Conservation (phyloP, 495 filamentous ascomycete species). For the Neurospora sp. region DNA sequence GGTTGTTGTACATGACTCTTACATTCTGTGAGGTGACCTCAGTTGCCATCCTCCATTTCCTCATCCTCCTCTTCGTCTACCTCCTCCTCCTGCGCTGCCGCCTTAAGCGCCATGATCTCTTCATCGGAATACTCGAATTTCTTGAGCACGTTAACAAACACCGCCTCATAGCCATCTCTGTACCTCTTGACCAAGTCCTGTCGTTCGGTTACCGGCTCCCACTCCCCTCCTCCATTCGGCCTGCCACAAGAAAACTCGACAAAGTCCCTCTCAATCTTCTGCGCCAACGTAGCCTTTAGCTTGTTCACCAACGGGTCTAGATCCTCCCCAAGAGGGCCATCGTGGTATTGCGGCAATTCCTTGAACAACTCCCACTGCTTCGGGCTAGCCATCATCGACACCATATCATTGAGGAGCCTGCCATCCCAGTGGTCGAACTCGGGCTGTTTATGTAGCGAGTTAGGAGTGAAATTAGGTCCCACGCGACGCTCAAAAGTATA, state of each 20-base stretch:
- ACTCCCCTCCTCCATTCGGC: not conserved
- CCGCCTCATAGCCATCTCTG: not conserved
- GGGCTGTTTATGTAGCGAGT: slow-evolving; percentile 16
- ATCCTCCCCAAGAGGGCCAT: not conserved
- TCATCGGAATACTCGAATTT: not conserved
- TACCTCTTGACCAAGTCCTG: not conserved
- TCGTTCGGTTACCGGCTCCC: not conserved
- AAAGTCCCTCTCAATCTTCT: slow-evolving; percentile 20
- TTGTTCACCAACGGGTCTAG: slow-evolving; percentile 9
- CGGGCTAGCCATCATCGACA: slow-evolving; percentile 8
- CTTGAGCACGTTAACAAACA: not conserved
- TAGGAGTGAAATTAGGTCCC: not conserved
- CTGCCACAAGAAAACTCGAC: not conserved
- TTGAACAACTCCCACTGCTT: slow-evolving; percentile 7
- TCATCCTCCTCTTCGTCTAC: slow-evolving; percentile 7
- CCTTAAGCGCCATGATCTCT: slow-evolving; percentile 14
- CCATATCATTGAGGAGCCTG: slow-evolving; percentile 27
- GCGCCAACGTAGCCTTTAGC: slow-evolving; percentile 13
- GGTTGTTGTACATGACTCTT: not conserved
- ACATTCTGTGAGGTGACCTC: not conserved
- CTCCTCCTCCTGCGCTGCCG: slow-evolving; percentile 20
- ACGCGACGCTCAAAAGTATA: slow-evolving; percentile 21
- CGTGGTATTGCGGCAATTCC: not conserved
- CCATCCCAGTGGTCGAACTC: slow-evolving; percentile 33
- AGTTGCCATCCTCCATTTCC: slow-evolving; percentile 23